A percentile compares a stretch with the other conserved stretches of the same genome.
These are phyloP conservation scores for Botrytis deweyae DNA, from an alignment of 2,329 filamentous ascomycete species.

Conservation along the genomic window DNA sequence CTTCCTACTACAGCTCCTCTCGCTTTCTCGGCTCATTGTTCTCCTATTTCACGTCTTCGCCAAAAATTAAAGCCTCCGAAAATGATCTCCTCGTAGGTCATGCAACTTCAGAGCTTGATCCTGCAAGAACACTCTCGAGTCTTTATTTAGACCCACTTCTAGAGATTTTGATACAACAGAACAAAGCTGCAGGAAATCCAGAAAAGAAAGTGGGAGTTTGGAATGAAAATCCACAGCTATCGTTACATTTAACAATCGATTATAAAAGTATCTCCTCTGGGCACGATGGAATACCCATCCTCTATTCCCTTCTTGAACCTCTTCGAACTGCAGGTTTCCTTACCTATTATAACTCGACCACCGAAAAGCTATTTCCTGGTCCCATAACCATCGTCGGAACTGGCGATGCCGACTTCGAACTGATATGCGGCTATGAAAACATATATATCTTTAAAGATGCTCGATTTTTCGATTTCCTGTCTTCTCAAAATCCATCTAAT, in stretches of 20 bases:
- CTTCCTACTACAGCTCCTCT: background rate
- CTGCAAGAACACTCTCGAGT: constrained; percentile 52
- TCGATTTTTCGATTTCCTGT: constrained; percentile 38
- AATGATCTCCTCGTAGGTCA: constrained; percentile 54
- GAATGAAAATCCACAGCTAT: constrained; percentile 24
- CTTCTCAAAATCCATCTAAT: constrained; percentile 26
- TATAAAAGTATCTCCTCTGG: constrained; percentile 45
- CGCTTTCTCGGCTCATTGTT: background rate
- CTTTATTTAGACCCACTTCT: constrained; percentile 61
- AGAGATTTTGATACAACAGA: constrained; percentile 54
- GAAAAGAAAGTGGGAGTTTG: constrained; percentile 29
- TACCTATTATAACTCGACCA: constrained; percentile 42
- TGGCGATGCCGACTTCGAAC: constrained; percentile 47
- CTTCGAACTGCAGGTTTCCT: constrained; percentile 44
- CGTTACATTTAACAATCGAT: constrained; percentile 49
- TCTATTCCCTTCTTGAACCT: constrained; percentile 44
- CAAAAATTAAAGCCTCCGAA: background rate
- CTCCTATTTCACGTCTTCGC: background rate
- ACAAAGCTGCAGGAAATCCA: constrained; percentile 20
- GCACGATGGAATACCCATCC: constrained; percentile 39
- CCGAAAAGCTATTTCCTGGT: constrained; percentile 31
- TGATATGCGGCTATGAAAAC: constrained; percentile 37
- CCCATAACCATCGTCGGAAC: constrained; percentile 52
- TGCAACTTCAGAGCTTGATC: constrained; percentile 51
- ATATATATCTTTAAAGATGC: constrained; percentile 51